Base-by-base conservation (phyloP, 2,329 filamentous ascomycete genomes). In the Knoxdaviesia proteae region DNA sequence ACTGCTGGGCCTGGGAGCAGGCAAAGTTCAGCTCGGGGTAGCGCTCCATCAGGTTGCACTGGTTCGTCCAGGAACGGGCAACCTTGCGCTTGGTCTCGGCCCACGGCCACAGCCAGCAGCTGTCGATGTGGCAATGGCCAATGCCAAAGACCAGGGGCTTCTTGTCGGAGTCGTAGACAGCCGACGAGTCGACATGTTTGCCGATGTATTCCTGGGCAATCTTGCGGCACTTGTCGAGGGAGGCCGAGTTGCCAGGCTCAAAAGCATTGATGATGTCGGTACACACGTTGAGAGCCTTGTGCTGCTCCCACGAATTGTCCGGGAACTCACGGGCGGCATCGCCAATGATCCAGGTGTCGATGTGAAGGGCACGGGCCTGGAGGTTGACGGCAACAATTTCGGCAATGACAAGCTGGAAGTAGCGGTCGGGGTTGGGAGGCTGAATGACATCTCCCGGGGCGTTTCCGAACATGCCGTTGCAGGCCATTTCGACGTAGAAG, bases 21-120 rank as follows among this genome's bases (percentile, higher is more conserved):
- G 81, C 77, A 64, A 98, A 98, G 39, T 84, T 77, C 53, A 93
- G 78, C 61, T 98, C 90, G 0, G 87, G 84, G 50, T 96, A 98
- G 34, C 83, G 74, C 47, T 98, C 90, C 70, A 98, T 84, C 52
- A 98, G 64, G 53, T 94, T 80, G 59, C 87, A 94, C 58, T 98
- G 90, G 56, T 84, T 96, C 1, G 84, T 88, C 90, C 90, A 98
- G 7, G 87, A 94, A 39, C 90, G 76, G 20, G 80, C 87, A 32
- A 96, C 80, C 64, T 98, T 98, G 53, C 90, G 81, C 63, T 92
- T 94, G 0, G 90, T 96, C 64, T 98, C 90, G 7, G 81, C 90
- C 73, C 86, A 98, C 0, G 90, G 90, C 90, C 90, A 98, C 34
- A 98, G 68, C 90, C 90, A 98, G 60, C 88, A 94, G 32, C 81